Conservation (phyloP, 495 filamentous ascomycete species). For the Talaromyces nanjingensis region DNA sequence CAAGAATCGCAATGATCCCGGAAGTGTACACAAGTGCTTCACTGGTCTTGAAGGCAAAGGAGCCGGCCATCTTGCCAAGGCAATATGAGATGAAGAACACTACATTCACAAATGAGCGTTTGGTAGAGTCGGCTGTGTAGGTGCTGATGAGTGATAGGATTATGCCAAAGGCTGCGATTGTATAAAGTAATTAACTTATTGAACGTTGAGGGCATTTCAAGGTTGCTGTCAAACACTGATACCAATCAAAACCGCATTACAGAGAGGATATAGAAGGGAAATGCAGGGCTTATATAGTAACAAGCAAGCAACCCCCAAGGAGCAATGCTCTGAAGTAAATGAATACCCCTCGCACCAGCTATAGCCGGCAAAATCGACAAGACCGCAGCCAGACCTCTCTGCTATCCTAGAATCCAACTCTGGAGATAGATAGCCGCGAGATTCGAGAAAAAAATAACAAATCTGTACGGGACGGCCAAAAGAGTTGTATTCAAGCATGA, state of each 20-base stretch:
- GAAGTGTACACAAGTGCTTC: neutral
- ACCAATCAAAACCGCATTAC: no score
- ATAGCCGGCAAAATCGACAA: neutral
- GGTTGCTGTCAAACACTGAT: no score
- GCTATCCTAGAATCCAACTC: neutral
- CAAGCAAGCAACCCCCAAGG: neutral
- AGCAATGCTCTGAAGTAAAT: neutral
- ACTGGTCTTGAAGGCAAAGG: neutral
- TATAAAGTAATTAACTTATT: no score
- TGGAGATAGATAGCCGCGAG: neutral
- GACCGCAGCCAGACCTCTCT: neutral
- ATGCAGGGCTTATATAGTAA: no score
- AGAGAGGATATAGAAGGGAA: no score
- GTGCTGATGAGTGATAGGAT: neutral
- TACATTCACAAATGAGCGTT: neutral
- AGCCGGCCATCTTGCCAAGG: neutral
- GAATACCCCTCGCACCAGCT: neutral
- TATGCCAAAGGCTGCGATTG: neutral
- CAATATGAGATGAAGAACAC: neutral
- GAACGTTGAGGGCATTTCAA: no score
- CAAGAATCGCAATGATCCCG: neutral
- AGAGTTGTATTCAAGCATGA: neutral
- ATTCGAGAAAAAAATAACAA: neutral
- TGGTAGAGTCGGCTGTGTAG: neutral
- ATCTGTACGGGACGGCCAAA: neutral